Conservation (phyloP, 2,329 filamentous ascomycete species). For the Neopestalotiopsis rosae region DNA sequence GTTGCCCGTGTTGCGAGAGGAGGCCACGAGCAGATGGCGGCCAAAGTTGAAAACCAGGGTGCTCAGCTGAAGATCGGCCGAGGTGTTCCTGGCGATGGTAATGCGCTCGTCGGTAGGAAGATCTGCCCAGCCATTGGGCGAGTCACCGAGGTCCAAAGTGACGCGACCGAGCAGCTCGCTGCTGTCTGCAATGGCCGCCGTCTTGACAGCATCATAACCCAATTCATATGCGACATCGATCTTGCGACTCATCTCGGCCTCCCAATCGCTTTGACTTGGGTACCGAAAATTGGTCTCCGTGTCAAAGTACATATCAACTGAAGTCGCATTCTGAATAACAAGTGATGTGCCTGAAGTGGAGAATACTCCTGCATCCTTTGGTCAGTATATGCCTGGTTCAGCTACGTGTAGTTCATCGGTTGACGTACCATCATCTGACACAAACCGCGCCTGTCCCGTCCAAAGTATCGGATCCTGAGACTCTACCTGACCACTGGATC, state of each 20-base stretch:
- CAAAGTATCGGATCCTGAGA: constrained; percentile 20
- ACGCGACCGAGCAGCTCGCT: constrained; percentile 28
- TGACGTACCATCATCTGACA: not conserved
- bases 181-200: constrained; percentile 28
- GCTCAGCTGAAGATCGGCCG: constrained; percentile 32
- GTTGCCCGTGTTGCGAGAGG: constrained; percentile 26
- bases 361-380: not conserved
- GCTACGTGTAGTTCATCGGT: rapidly evolving
- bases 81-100: constrained; percentile 22
- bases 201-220: constrained; percentile 22
- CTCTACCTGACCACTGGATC: constrained; percentile 26
- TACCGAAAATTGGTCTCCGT: constrained; percentile 33
- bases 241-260: constrained; percentile 30
- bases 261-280: constrained; percentile 24
- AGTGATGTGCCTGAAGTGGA: not conserved
- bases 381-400: not conserved
- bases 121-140: constrained; percentile 15
- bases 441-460: not conserved
- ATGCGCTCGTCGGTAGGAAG: constrained; percentile 20
- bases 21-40: constrained; percentile 36
- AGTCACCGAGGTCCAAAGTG: constrained; percentile 27
- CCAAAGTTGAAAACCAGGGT: constrained; percentile 39
- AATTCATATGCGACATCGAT: constrained; percentile 28
- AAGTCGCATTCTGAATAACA: constrained; percentile 21
- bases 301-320: constrained; percentile 32